Percentiles rank a stretch among this genome's conserved stretches.
Conservation (phyloP, 768 basidiomycete species). For the Steccherinum ochraceum region DNA sequence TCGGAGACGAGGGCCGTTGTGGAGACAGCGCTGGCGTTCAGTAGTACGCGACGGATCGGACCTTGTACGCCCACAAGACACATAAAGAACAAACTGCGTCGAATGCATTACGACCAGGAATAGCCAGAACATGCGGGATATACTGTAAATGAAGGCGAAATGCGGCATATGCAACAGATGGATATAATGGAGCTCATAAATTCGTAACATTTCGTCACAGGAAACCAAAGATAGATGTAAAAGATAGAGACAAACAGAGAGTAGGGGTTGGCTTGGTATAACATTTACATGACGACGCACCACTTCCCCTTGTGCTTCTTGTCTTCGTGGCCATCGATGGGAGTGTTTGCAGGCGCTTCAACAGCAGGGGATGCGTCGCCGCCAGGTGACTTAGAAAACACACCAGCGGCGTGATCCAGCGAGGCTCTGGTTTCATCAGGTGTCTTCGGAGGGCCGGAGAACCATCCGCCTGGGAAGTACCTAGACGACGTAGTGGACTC, state of each 20-base stretch:
- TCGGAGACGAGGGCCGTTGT: no score
- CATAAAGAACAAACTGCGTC: no score
- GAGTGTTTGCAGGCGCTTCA: conserved; percentile 16
- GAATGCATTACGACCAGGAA: background rate
- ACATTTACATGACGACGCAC: conserved; percentile 24
- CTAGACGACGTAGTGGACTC: conserved; percentile 51
- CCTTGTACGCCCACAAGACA: no score
- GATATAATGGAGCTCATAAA: conserved; percentile 9
- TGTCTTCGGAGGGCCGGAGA: conserved; percentile 29
- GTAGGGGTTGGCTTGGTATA: background rate
- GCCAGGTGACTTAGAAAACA: conserved; percentile 27
- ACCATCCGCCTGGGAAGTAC: conserved; percentile 54
- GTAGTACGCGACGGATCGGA: no score
- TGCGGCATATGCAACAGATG: conserved; percentile 8
- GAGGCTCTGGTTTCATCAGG: conserved; percentile 39
- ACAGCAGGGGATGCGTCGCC: conserved; percentile 5
- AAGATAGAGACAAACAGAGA: background rate
- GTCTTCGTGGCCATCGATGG: conserved; percentile 15
- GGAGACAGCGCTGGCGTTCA: no score
- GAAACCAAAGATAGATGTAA: conserved; percentile 2
- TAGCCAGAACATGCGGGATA: background rate
- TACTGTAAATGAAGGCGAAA: background rate
- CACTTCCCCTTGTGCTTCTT: conserved; percentile 18
- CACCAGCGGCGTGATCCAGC: conserved; percentile 43
- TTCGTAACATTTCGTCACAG: conserved; percentile 14